A percentile compares a stretch with the other conserved stretches of the same genome.
Evolutionary conservation across 257 asterid genomes (phyloP).

Genomic region (Mentha longifolia): DNA sequence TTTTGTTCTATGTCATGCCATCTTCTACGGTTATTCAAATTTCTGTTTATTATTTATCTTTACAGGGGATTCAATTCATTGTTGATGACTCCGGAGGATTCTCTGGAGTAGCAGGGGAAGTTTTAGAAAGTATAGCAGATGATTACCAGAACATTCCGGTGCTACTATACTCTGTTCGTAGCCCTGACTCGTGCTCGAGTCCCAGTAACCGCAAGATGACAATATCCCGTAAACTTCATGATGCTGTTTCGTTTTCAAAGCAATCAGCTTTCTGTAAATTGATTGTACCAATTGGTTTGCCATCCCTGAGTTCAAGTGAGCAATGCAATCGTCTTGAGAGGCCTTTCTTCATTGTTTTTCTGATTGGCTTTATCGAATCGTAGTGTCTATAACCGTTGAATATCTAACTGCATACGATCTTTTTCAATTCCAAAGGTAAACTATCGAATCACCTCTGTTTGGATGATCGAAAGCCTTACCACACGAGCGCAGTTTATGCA

Average conservation of each 20-base stretch:
- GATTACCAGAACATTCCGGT: conserved; percentile 86
- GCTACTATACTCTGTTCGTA: conserved; percentile 67
- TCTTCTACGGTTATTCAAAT: conserved; percentile 2
- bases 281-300: conserved; percentile 85
- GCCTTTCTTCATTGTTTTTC: conserved; percentile 28
- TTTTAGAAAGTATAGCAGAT: conserved; percentile 86
- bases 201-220: conserved; percentile 56
- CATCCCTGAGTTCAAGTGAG: conserved; percentile 75
- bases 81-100: conserved; percentile 90
- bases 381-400: neutral
- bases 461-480: conserved; percentile 71
- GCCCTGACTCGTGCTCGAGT: conserved; percentile 50
- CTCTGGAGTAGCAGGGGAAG: conserved; percentile 83
- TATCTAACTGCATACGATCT: conserved; percentile 10
- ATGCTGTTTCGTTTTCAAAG: conserved; percentile 86
- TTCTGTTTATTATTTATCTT: conserved; percentile 14
- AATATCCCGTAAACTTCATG: conserved; percentile 64
- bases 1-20: neutral
- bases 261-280: conserved; percentile 73
- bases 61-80: conserved; percentile 85
- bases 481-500: conserved; percentile 92
- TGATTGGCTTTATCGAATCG: conserved; percentile 9
- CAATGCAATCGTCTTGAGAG: conserved; percentile 28
- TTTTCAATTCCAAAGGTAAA: conserved; percentile 51
- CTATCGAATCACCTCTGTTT: conserved; percentile 62